Evolutionary conservation across 2,329 filamentous ascomycete species (phyloP), one percentile per base, ranked within the genome.

Genomic region (Bipolaris bicolor): DNA sequence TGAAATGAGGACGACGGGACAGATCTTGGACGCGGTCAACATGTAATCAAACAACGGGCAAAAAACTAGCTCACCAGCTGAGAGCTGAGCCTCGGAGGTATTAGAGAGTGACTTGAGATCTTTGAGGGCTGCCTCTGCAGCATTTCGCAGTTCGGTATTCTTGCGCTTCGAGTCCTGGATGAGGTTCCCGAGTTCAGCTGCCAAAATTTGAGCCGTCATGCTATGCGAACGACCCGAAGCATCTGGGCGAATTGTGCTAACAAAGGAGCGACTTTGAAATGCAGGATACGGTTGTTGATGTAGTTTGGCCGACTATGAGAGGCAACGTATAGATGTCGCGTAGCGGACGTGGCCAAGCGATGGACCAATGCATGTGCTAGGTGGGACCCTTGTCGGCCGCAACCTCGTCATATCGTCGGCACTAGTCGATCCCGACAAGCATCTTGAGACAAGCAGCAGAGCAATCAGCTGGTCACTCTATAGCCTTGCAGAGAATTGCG

Each of bases 101-200:
- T 86, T 83, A 50, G 89, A 85, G 18, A 96, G 81, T 49, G 84
- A 82, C 77, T 90, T 97, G 60, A 99, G 83, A 67, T 98, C 95
- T 65, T 92, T 90, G 20, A 98, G 82, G 13, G 95, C 96, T 78
- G 93, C 96, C 74, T 99, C 95, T 26, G 95, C 92, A 49, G 95
- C 92, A 84, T 90, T 90, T 81, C 90, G 88, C 51, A 99, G 83
- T 70, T 98, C 95, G 67, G 90, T 87, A 77, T 97, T 90, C 79
- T 96, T 98, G 71, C 94, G 87, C 79, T 96, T 98, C 75, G 93
- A 95, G 81, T 99, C 95, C 78, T 96, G 91, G 70, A 97, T 89
- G 76, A 97, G 86, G 80, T 91, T 96, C 72, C 89, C 86, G 76
- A 97, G 86, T 84, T 97, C 93, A 57, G 90, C 88, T 73, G 89